Percentiles rank a stretch among this genome's conserved stretches.
Conservation (phyloP, 768 basidiomycete species). For the Termitomyces heimii region DNA sequence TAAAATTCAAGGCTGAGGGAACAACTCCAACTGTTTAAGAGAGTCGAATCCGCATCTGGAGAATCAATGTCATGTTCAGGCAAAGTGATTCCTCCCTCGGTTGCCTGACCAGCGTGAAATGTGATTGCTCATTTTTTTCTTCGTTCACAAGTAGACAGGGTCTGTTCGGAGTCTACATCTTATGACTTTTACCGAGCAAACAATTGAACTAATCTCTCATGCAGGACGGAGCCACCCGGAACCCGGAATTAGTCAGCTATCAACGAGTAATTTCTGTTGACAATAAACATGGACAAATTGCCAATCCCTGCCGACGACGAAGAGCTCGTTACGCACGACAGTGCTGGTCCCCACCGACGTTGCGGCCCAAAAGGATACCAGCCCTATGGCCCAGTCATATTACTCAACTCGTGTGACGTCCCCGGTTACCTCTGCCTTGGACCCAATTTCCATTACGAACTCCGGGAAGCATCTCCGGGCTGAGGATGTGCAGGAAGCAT, state of each 20-base stretch:
- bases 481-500: conserved; percentile 73
- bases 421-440: conserved; percentile 26
- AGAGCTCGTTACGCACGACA: conserved; percentile 7
- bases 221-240: conserved; percentile 9
- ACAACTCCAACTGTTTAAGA: too few relatives aligned
- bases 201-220: too few relatives aligned
- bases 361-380: conserved; percentile 2
- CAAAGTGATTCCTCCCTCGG: too few relatives aligned
- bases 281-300: conserved; percentile 10
- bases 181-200: too few relatives aligned
- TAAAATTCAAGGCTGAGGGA: too few relatives aligned
- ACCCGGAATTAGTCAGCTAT: conserved; percentile 12
- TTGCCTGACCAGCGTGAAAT: too few relatives aligned
- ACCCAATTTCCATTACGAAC: conserved; percentile 23
- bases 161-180: too few relatives aligned
- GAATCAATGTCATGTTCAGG: too few relatives aligned
- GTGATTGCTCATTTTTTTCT: too few relatives aligned
- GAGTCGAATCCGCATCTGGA: too few relatives aligned
- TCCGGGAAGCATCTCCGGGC: conserved; percentile 45
- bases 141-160: too few relatives aligned
- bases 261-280: background rate
- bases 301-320: conserved; percentile 2
- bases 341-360: conserved; percentile 3
- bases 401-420: conserved; percentile 29
- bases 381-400: conserved; percentile 37